Conservation (phyloP, 106 monocot species). For the Allium sativum region DNA sequence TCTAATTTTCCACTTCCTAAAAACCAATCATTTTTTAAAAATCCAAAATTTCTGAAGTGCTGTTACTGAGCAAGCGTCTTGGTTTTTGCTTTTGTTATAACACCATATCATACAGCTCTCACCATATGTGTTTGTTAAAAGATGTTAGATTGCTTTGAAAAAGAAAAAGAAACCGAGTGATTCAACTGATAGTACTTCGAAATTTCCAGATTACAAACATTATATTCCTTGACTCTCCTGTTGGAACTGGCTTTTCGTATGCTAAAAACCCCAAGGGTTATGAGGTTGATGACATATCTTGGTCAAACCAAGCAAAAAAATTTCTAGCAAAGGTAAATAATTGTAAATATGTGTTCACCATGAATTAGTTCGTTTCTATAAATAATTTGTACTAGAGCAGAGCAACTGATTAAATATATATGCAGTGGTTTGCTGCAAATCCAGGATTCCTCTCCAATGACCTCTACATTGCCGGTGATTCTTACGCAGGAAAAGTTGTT, state of each 20-base stretch:
- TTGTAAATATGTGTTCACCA: too few species aligned
- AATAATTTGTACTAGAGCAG: too few species aligned
- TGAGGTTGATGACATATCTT: slow-evolving; percentile 18
- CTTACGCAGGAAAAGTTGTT: slow-evolving; percentile 42
- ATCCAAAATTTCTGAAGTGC: too few species aligned
- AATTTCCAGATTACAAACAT: slow-evolving; percentile 27
- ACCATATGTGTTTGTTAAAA: too few species aligned
- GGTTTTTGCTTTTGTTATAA: background rate
- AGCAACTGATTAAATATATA: too few species aligned
- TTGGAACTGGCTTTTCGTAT: slow-evolving; percentile 62
- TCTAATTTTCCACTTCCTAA: too few species aligned
- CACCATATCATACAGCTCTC: too few species aligned
- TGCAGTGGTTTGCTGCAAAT: slow-evolving; percentile 52
- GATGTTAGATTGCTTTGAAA: too few species aligned
- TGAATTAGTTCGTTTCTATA: too few species aligned
- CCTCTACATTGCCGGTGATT: slow-evolving; percentile 56
- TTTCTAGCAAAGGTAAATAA: slow-evolving; percentile 46
- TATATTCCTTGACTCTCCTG: slow-evolving; percentile 56
- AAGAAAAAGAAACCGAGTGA: background rate
- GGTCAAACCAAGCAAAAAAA: slow-evolving; percentile 6
- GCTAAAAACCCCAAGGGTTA: slow-evolving; percentile 24
- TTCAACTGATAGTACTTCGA: background rate
- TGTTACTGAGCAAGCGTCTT: too few species aligned
- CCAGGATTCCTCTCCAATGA: slow-evolving; percentile 29
- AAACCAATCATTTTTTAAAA: too few species aligned